Conservation (phyloP, 2,329 filamentous ascomycete genomes). For the Colletotrichum spaethianum region DNA sequence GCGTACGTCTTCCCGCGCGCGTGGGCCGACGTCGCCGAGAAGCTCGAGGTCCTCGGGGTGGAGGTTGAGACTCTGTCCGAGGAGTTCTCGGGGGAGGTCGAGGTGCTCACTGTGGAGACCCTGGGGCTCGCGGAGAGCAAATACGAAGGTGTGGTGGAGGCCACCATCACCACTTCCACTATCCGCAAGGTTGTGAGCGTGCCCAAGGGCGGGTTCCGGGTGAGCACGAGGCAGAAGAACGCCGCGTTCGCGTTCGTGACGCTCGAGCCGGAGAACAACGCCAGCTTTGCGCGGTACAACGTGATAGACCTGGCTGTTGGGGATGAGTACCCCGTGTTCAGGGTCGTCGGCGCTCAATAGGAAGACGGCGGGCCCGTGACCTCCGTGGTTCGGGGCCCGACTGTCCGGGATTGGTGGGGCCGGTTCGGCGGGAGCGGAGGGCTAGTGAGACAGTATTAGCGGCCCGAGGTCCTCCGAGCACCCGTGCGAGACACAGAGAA, state of each 20-base stretch:
- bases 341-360: constrained; percentile 34
- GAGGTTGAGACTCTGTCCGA: constrained; percentile 44
- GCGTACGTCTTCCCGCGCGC: constrained; percentile 49
- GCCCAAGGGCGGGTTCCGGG: constrained; percentile 48
- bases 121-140: constrained; percentile 43
- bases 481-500: background rate
- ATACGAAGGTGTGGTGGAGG: constrained; percentile 47
- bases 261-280: constrained; percentile 50
- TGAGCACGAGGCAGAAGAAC: constrained; percentile 51
- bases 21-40: constrained; percentile 47
- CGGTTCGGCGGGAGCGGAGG: background rate
- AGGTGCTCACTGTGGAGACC: constrained; percentile 46
- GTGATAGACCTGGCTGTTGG: constrained; percentile 47
- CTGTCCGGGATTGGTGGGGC: background rate
- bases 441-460: background rate
- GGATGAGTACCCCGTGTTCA: constrained; percentile 50
- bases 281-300: constrained; percentile 49
- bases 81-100: constrained; percentile 46
- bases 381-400: background rate
- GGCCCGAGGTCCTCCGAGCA: background rate
- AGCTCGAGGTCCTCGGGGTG: constrained; percentile 45
- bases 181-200: constrained; percentile 42
- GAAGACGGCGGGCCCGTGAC: background rate
- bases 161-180: constrained; percentile 42
- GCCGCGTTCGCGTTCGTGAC: constrained; percentile 47